A percentile compares a stretch with the other conserved stretches of the same genome.
Evolutionary conservation across 2,329 filamentous ascomycete genomes (phyloP).

Genomic region (Fusarium oxysporum): DNA sequence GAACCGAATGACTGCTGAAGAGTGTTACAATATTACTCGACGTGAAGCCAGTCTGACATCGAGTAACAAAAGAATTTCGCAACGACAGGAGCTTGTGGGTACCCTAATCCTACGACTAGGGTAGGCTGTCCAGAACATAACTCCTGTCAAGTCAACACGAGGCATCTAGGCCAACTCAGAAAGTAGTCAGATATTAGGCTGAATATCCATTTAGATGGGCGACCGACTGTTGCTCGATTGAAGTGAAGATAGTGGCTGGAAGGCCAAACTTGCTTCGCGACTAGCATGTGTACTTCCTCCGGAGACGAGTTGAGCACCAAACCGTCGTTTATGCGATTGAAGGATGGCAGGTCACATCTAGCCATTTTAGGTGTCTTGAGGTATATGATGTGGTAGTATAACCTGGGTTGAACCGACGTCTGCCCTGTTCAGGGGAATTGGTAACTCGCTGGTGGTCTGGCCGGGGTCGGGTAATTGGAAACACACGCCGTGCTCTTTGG

Average conservation of each 20-base stretch:
- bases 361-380: neutral
- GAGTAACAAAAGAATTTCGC: neutral
- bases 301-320: neutral
- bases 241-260: neutral
- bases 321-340: neutral
- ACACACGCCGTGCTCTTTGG: neutral
- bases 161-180: no score
- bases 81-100: neutral
- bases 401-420: no score
- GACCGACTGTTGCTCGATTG: neutral
- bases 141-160: neutral
- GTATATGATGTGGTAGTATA: accelerated
- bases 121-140: no score
- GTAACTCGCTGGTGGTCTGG: neutral
- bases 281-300: neutral
- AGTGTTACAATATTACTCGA: neutral
- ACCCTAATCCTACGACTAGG: neutral
- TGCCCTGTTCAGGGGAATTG: neutral
- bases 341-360: no score
- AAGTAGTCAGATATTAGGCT: neutral
- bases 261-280: neutral
- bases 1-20: neutral
- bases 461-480: neutral
- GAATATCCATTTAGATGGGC: neutral
- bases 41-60: neutral